Percentiles rank a stretch among this genome's conserved stretches.
These are phyloP conservation scores for Hortiboletus campestris DNA, from an alignment of 768 basidiomycete genomes.

Conservation along the genomic window DNA sequence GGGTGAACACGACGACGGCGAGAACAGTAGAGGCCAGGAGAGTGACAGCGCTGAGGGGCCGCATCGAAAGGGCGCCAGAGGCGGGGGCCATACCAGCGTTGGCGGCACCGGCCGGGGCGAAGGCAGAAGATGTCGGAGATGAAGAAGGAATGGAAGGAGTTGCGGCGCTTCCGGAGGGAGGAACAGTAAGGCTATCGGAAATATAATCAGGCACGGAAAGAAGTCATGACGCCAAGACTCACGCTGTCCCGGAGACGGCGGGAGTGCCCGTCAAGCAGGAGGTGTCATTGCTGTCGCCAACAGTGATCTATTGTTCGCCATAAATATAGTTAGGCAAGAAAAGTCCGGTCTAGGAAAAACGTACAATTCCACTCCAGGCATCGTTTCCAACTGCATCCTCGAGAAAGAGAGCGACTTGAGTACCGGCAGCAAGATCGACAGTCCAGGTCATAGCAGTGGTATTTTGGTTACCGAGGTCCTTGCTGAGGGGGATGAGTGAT, in stretches of 20 bases:
- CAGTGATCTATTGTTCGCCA: constrained; percentile 30
- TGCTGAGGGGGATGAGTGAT: constrained; percentile 36
- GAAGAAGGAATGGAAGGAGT: background rate
- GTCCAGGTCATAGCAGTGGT: constrained; percentile 40
- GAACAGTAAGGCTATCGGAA: constrained; percentile 1
- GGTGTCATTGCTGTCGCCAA: constrained; percentile 35
- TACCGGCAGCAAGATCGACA: constrained; percentile 45
- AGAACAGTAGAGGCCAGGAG: constrained; percentile 22
- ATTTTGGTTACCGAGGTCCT: constrained; percentile 58
- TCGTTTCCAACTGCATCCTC: constrained; percentile 54
- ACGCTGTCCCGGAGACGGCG: background rate
- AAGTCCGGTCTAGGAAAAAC: constrained; percentile 21
- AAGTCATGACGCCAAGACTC: background rate
- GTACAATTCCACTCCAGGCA: constrained; percentile 63
- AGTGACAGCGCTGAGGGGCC: constrained; percentile 21
- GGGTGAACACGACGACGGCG: constrained; percentile 20
- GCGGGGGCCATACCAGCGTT: constrained; percentile 29
- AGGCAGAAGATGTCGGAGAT: constrained; percentile 14
- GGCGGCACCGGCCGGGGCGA: constrained; percentile 33
- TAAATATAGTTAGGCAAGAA: background rate
- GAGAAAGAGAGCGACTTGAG: constrained; percentile 49
- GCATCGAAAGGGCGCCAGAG: constrained; percentile 26
- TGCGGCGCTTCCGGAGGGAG: background rate
- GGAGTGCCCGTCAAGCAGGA: constrained; percentile 36
- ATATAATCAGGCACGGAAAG: constrained; percentile 1